Evolutionary conservation across 106 monocot genomes (phyloP).

Genomic region (Iris macrosiphon): DNA sequence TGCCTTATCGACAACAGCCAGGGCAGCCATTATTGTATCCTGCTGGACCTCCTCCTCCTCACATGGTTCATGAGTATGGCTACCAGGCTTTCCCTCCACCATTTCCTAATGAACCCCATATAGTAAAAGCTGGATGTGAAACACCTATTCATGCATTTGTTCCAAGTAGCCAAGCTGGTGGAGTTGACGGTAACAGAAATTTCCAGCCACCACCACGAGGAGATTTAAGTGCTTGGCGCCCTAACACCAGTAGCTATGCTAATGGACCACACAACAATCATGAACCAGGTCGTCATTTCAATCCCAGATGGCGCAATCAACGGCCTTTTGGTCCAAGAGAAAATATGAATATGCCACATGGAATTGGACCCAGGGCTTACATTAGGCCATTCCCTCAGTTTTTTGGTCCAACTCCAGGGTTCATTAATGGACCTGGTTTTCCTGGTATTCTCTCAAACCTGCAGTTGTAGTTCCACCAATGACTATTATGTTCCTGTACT

Average conservation of each 20-base stretch:
- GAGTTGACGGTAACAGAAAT: slow-evolving; percentile 26
- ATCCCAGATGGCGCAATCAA: slow-evolving; percentile 38
- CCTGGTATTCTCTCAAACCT: slow-evolving; percentile 37
- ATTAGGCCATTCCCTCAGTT: slow-evolving; percentile 48
- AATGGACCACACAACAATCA: slow-evolving; percentile 33
- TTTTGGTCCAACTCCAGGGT: slow-evolving; percentile 48
- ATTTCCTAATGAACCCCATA: slow-evolving; percentile 43
- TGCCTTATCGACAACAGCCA: slow-evolving; percentile 45
- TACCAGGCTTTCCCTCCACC: slow-evolving; percentile 48
- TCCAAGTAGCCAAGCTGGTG: slow-evolving; percentile 33
- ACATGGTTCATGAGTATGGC: slow-evolving; percentile 50
- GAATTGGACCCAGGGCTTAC: slow-evolving; percentile 41
- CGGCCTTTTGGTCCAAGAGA: slow-evolving; percentile 35
- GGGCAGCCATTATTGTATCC: slow-evolving; percentile 45
- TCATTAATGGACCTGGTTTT: slow-evolving; percentile 49
- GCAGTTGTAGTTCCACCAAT: too few relatives aligned
- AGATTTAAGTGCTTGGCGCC: slow-evolving; percentile 47
- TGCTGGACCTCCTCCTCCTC: slow-evolving; percentile 31
- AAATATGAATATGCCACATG: slow-evolving; percentile 42
- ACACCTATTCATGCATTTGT: slow-evolving; percentile 28
- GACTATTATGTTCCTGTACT: too few relatives aligned
- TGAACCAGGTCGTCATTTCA: slow-evolving; percentile 27
- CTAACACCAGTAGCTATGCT: slow-evolving; percentile 26
- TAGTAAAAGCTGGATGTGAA: slow-evolving; percentile 45
- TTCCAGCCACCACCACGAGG: slow-evolving; percentile 37